Evolutionary conservation across 2,329 filamentous ascomycete species (phyloP).

Genomic region (Biscogniauxia sp.): DNA sequence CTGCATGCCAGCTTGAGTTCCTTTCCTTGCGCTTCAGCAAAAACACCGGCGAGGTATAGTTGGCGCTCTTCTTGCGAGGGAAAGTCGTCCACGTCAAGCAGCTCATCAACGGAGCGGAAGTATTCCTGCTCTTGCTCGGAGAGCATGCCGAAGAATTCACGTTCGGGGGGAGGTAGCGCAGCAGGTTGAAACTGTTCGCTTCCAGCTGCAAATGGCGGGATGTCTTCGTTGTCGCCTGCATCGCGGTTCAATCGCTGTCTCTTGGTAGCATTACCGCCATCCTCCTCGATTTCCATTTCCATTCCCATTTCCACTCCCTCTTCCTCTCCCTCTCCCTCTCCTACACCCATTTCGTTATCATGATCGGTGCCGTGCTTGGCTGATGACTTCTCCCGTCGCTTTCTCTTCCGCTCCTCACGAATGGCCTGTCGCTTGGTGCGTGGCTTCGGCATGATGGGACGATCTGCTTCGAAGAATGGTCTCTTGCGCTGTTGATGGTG

Average conservation of each 20-base stretch:
- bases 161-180: conserved; percentile 43
- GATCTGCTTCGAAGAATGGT: neutral
- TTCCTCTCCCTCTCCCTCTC: no score
- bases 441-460: conserved; percentile 32
- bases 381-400: conserved; percentile 26
- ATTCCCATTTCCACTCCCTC: no score
- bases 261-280: conserved; percentile 22
- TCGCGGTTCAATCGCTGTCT: conserved; percentile 28
- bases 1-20: conserved; percentile 95
- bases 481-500: neutral
- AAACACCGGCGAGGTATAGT: conserved; percentile 77
- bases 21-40: conserved; percentile 82
- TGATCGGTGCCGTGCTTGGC: conserved; percentile 11
- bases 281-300: neutral
- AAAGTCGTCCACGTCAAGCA: conserved; percentile 89
- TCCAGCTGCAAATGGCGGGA: conserved; percentile 18
- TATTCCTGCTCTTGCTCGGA: conserved; percentile 94
- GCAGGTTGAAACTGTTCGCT: conserved; percentile 14
- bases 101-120: conserved; percentile 84
- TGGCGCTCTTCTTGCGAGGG: conserved; percentile 68
- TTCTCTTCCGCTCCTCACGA: conserved; percentile 34
- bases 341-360: neutral
- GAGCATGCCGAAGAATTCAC: conserved; percentile 88
- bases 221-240: conserved; percentile 5
- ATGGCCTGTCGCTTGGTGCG: conserved; percentile 34